phyloP scores from a whole-genome alignment of 257 asterid genomes.

The Dorcoceras hygrometricum region DNA sequence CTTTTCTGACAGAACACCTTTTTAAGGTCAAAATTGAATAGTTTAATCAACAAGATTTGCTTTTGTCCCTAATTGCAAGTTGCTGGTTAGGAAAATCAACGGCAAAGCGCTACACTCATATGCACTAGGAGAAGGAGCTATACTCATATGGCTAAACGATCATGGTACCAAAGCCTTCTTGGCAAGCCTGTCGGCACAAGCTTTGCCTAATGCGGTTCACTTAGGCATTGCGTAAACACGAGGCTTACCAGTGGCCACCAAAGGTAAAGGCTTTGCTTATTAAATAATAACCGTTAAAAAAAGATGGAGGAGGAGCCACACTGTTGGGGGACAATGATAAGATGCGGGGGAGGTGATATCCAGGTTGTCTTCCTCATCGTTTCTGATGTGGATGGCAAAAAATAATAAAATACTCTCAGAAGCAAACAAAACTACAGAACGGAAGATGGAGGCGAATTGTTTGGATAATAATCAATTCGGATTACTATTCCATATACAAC shows the following conservation, averaged over 20 bases:
- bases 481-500: not conserved
- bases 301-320: too few relatives aligned
- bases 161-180: too few relatives aligned
- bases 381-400: conserved; percentile 27
- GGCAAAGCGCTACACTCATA: too few relatives aligned
- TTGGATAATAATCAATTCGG: not conserved
- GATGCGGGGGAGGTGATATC: conserved; percentile 24
- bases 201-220: too few relatives aligned
- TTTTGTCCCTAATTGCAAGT: not conserved
- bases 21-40: not conserved
- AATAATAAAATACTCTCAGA: conserved; percentile 21
- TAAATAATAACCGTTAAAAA: too few relatives aligned
- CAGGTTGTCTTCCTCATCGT: conserved; percentile 20
- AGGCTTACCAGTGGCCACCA: too few relatives aligned
- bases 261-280: too few relatives aligned
- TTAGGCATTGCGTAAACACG: too few relatives aligned
- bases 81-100: not conserved
- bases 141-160: too few relatives aligned
- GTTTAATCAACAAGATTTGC: not conserved
- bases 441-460: not conserved
- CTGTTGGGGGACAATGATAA: conserved; percentile 26
- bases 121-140: not conserved
- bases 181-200: too few relatives aligned
- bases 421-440: conserved; percentile 21
- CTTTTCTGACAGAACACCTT: not conserved